Evolutionary conservation across 129 eudicot genomes (phyloP).

Genomic region (Pseudognaphalium luteoalbum): DNA sequence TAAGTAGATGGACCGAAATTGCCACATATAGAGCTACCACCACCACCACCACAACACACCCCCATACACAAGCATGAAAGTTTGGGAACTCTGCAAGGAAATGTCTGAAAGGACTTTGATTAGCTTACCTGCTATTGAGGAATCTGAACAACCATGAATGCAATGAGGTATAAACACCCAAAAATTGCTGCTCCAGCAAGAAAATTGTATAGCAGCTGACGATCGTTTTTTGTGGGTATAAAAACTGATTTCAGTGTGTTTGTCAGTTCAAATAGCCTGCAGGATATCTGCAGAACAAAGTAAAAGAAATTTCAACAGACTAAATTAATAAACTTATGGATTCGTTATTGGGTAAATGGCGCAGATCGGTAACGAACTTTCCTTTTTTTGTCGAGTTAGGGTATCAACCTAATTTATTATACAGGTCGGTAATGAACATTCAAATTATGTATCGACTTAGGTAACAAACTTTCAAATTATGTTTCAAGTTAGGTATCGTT

Average conservation of each 20-base stretch:
- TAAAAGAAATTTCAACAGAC: not conserved
- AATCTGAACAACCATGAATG: slow-evolving; percentile 80
- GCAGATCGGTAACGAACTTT: too few species aligned
- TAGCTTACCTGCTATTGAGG: slow-evolving; percentile 54
- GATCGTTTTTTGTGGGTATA: slow-evolving; percentile 75
- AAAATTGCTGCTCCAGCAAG: slow-evolving; percentile 76
- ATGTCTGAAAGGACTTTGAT: slow-evolving; percentile 7
- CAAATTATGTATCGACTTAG: too few species aligned
- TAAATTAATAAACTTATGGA: slow-evolving; percentile 3
- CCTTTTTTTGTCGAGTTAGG: too few species aligned
- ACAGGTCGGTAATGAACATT: too few species aligned
- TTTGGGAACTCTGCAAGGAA: not conserved
- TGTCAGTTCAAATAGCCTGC: slow-evolving; percentile 81
- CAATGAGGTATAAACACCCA: slow-evolving; percentile 57
- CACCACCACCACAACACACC: not conserved
- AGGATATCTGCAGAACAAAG: slow-evolving; percentile 58
- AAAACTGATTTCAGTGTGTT: slow-evolving; percentile 77
- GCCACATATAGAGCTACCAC: not conserved
- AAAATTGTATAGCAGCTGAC: slow-evolving; percentile 69
- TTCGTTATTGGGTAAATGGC: too few species aligned
- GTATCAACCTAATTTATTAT: too few species aligned
- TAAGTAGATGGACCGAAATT: not conserved
- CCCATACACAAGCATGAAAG: not conserved
- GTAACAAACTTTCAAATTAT: too few species aligned
- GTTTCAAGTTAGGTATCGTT: too few species aligned